A percentile compares a stretch with the other conserved stretches of the same genome.
Conservation (phyloP, 2,329 filamentous ascomycete species). For the Microcyclospora tardicrescens region DNA sequence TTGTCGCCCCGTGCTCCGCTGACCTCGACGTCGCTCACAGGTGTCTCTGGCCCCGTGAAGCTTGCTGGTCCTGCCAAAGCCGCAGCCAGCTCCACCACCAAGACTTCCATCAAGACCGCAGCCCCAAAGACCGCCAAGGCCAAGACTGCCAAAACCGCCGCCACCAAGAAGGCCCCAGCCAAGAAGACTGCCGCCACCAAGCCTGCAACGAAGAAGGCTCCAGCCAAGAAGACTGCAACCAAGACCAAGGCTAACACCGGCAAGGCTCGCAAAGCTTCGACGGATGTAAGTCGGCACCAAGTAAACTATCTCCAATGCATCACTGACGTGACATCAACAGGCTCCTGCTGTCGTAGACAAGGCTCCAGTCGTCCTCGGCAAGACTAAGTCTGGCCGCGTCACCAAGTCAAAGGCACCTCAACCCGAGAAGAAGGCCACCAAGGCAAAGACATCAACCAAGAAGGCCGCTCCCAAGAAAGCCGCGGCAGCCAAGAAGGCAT, state of each 20-base stretch:
- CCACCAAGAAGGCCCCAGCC: slow-evolving; percentile 16
- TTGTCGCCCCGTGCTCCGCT: slow-evolving; percentile 5
- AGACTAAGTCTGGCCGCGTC: slow-evolving; percentile 79
- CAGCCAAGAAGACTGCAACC: slow-evolving; percentile 21
- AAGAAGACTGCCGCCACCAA: slow-evolving; percentile 36
- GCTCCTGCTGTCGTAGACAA: slow-evolving; percentile 55
- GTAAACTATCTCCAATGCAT: neutral
- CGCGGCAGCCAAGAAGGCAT: slow-evolving; percentile 33
- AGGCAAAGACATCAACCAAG: slow-evolving; percentile 24
- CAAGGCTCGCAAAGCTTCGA: slow-evolving; percentile 31
- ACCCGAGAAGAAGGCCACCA: slow-evolving; percentile 9
- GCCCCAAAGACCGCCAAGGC: slow-evolving; percentile 32
- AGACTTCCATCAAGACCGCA: slow-evolving; percentile 41
- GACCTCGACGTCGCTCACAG: slow-evolving; percentile 30
- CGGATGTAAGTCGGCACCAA: slow-evolving; percentile 15
- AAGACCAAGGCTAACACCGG: slow-evolving; percentile 27
- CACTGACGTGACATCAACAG: slow-evolving; percentile 21
- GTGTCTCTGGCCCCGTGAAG: slow-evolving; percentile 82
- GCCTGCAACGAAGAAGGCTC: slow-evolving; percentile 28
- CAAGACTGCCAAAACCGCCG: slow-evolving; percentile 27
- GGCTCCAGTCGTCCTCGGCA: slow-evolving; percentile 52
- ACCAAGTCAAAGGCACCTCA: slow-evolving; percentile 51
- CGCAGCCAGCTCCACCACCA: slow-evolving; percentile 28
- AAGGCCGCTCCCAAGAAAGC: slow-evolving; percentile 32
- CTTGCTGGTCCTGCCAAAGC: slow-evolving; percentile 36